Conservation (phyloP, 2,329 filamentous ascomycete species). For the Madurella fahalii region DNA sequence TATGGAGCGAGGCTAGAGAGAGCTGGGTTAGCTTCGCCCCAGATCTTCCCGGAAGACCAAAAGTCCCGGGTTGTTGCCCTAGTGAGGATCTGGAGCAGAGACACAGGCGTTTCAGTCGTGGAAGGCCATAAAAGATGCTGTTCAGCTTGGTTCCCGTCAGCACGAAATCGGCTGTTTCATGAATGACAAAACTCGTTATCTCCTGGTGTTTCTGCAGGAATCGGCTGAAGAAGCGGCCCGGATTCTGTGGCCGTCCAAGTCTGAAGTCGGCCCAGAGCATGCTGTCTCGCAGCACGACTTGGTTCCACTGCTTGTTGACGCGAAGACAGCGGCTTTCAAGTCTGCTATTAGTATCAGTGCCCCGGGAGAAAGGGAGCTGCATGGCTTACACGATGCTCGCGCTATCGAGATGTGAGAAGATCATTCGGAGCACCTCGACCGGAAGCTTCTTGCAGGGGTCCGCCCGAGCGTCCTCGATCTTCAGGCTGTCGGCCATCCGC, state of each 20-base stretch:
- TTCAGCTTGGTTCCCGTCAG: conserved; percentile 10
- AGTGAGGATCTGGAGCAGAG: neutral
- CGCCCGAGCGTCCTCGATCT: conserved; percentile 8
- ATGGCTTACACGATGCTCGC: conserved; percentile 12
- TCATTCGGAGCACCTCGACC: conserved; percentile 18
- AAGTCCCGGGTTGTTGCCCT: neutral
- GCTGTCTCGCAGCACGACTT: conserved; percentile 6
- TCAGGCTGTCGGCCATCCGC: conserved; percentile 19
- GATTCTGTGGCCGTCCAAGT: conserved; percentile 9
- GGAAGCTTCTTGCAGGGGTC: conserved; percentile 23
- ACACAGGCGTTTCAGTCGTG: conserved; percentile 13
- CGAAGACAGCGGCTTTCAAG: conserved; percentile 13
- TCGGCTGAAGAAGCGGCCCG: conserved; percentile 6
- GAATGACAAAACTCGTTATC: conserved; percentile 15
- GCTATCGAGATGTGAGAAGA: conserved; percentile 18
- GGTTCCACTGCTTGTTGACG: conserved; percentile 22
- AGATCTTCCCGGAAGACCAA: neutral
- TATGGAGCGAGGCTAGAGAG: neutral
- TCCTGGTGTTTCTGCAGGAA: conserved; percentile 18
- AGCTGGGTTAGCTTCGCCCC: conserved; percentile 13
- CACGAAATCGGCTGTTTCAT: conserved; percentile 13
- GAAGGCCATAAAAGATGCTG: conserved; percentile 13
- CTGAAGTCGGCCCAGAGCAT: conserved; percentile 17
- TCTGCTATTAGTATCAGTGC: conserved; percentile 1
- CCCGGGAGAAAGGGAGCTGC: neutral